These are phyloP conservation scores for Scheffersomyces cryptocercus DNA, from an alignment of 1,139 yeast genomes.

Conservation along the genomic window DNA sequence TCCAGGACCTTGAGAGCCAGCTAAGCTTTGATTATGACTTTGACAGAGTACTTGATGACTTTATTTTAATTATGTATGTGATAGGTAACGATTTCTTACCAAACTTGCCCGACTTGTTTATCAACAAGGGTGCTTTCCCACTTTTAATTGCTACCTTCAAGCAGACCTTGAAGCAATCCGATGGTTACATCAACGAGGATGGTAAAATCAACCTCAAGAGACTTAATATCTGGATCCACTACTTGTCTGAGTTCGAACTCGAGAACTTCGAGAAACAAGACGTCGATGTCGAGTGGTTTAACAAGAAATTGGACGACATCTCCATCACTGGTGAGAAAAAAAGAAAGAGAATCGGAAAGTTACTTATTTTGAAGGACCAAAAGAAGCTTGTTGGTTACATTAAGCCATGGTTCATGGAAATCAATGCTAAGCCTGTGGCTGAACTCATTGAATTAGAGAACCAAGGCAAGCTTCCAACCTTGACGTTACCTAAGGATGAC, in stretches of 20 bases:
- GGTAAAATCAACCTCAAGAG: conserved; percentile 80
- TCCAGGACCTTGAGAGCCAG: conserved; percentile 64
- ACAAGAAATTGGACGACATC: conserved; percentile 76
- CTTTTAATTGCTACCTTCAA: conserved; percentile 85
- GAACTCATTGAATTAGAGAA: conserved; percentile 40
- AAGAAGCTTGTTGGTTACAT: conserved; percentile 61
- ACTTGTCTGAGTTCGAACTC: conserved; percentile 69
- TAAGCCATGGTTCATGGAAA: conserved; percentile 68
- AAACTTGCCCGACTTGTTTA: conserved; percentile 89
- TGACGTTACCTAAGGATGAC: conserved; percentile 51
- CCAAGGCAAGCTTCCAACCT: conserved; percentile 46
- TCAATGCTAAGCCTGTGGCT: conserved; percentile 25
- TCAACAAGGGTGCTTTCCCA: conserved; percentile 96
- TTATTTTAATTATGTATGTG: conserved; percentile 86
- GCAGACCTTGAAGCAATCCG: conserved; percentile 68
- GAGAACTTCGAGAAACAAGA: conserved; percentile 79
- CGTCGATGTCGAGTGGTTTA: conserved; percentile 91
- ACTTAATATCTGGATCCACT: conserved; percentile 72
- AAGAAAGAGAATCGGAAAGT: conserved; percentile 65
- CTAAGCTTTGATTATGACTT: conserved; percentile 75
- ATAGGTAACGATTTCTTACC: conserved; percentile 99
- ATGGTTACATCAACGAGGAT: conserved; percentile 81
- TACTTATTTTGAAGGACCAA: conserved; percentile 70
- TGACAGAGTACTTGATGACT: conserved; percentile 90
- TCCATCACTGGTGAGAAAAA: conserved; percentile 71